A percentile compares a stretch with the other conserved stretches of the same genome.
Evolutionary conservation across 139 green algal species (phyloP).

Genomic region (Chlamydomonas sphaeroides): DNA sequence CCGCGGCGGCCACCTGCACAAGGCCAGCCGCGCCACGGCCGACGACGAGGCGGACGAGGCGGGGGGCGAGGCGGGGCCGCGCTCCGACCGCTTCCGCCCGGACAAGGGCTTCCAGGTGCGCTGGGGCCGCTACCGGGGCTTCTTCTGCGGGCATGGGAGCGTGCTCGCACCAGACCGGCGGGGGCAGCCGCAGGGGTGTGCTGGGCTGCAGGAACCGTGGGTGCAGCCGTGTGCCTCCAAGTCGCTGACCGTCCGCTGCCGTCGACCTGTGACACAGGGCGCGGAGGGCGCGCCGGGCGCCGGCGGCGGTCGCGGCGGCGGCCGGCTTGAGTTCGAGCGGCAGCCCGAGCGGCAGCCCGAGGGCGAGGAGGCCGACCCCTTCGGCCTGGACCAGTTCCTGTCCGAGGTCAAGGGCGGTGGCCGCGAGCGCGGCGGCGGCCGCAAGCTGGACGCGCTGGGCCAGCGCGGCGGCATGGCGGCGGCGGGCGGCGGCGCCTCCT

Average conservation of each 20-base stretch:
- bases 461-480: conserved; percentile 74
- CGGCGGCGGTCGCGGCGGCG: conserved; percentile 44
- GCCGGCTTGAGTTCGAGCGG: conserved; percentile 91
- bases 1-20: conserved; percentile 75
- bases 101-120: conserved; percentile 88
- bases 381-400: conserved; percentile 94
- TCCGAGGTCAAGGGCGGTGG: conserved; percentile 69
- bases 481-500: conserved; percentile 68
- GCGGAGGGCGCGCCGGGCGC: conserved; percentile 27
- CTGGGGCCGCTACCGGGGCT: too few relatives aligned
- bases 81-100: conserved; percentile 82
- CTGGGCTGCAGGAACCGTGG: too few relatives aligned
- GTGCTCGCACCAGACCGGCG: too few relatives aligned
- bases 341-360: too few relatives aligned
- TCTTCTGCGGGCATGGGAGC: too few relatives aligned
- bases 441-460: conserved; percentile 73
- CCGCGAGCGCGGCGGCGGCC: conserved; percentile 47
- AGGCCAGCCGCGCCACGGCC: conserved; percentile 48
- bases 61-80: conserved; percentile 47
- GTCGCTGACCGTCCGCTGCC: too few relatives aligned
- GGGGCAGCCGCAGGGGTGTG: too few relatives aligned
- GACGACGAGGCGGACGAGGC: conserved; percentile 64
- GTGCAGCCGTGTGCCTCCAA: too few relatives aligned
- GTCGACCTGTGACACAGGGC: too few relatives aligned
- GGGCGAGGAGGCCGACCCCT: conserved; percentile 91